Evolutionary conservation across 2,329 filamentous ascomycete species (phyloP).

Genomic region (Plenodomus biglobosus): DNA sequence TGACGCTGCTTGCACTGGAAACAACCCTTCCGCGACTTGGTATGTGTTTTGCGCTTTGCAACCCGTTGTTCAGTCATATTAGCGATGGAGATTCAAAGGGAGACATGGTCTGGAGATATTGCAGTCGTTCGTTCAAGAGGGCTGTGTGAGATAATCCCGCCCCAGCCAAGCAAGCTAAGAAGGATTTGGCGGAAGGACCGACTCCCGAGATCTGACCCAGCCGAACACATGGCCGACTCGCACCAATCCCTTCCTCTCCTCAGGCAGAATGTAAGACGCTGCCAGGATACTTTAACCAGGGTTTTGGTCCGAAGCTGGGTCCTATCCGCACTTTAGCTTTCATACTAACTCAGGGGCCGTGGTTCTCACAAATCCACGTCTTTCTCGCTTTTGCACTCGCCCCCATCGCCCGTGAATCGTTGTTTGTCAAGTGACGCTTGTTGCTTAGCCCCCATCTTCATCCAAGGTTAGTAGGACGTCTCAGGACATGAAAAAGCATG

Average conservation of each 20-base stretch:
- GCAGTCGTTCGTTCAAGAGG: neutral
- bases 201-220: neutral
- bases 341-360: neutral
- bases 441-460: conserved; percentile 37
- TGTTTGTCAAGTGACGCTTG: conserved; percentile 34
- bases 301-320: neutral
- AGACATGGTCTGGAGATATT: neutral
- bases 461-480: neutral
- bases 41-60: conserved; percentile 36
- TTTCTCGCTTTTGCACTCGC: neutral
- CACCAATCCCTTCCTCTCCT: neutral
- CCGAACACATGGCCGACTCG: neutral
- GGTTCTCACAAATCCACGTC: neutral
- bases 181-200: neutral
- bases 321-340: neutral
- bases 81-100: neutral
- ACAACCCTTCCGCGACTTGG: conserved; percentile 36
- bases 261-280: neutral
- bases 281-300: neutral
- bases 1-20: conserved; percentile 38
- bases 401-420: conserved; percentile 11
- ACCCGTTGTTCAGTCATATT: conserved; percentile 23
- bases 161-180: neutral
- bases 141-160: neutral
- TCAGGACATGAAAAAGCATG: neutral